Percentiles rank a stretch among this genome's conserved stretches.
Evolutionary conservation across 441 rosid genomes (phyloP).

Genomic region (Euphorbia celastroides): DNA sequence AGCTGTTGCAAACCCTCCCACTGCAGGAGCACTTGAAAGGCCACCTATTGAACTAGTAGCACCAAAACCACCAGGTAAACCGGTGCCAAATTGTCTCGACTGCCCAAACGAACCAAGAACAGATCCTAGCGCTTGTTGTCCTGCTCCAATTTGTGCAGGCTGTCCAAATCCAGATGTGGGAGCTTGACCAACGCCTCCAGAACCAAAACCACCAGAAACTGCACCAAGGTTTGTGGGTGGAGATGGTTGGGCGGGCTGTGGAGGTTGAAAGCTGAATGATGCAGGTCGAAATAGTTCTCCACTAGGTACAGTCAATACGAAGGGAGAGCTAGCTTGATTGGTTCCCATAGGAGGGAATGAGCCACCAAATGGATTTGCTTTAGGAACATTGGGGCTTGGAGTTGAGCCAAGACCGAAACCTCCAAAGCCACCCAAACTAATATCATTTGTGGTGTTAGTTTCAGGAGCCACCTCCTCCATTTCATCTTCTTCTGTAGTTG

Average conservation of each 20-base stretch:
- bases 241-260: conserved; percentile 49
- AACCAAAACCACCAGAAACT: conserved; percentile 56
- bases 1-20: conserved; percentile 61
- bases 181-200: conserved; percentile 38
- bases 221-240: conserved; percentile 43
- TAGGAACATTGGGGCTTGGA: conserved; percentile 43
- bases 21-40: conserved; percentile 35
- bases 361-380: conserved; percentile 67
- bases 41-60: conserved; percentile 39
- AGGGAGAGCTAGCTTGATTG: conserved; percentile 42
- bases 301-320: conserved; percentile 50
- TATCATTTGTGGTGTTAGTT: conserved; percentile 44
- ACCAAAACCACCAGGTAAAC: conserved; percentile 48
- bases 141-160: conserved; percentile 69
- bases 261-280: conserved; percentile 71
- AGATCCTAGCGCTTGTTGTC: conserved; percentile 87
- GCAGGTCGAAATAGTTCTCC: conserved; percentile 91
- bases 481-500: conserved; percentile 66
- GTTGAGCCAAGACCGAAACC: conserved; percentile 50
- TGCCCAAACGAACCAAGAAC: conserved; percentile 96
- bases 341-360: conserved; percentile 53
- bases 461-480: conserved; percentile 98
- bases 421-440: conserved; percentile 61
- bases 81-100: conserved; percentile 76
- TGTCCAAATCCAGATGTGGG: conserved; percentile 75